Evolutionary conservation across 2,329 filamentous ascomycete species (phyloP), one percentile per base, ranked within the genome.

Genomic region (Colletotrichum aenigma): DNA sequence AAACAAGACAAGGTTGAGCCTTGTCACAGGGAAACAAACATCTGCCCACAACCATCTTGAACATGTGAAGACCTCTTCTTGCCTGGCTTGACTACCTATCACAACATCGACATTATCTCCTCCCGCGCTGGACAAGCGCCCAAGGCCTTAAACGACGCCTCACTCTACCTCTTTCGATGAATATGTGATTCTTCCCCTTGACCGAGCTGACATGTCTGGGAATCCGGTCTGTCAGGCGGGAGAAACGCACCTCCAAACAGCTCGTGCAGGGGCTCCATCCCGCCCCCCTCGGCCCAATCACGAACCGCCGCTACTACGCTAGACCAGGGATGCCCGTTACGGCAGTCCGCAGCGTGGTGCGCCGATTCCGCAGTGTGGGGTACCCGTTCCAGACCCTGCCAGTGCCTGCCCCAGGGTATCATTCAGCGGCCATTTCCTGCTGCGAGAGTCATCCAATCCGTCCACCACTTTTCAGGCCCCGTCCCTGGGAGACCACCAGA

Each of bases 291-390:
- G 10, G 36, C 3, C 73, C 64, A 75, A 75, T 67, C 43, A 55
- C 12, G 15, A n/a, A 30, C 26, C 21, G 28, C 61, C 48, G 58
- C 38, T 76, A 60, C 56, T 43, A 65, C 56, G 52, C 60, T 70
- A 48, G 48, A 64, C 43, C 64, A 73, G 73, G 70, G 70, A 68
- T 74, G 74, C 74, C 74, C 64, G 56, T 74, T 74, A 61, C 74
- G 56, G 74, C 74, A 74, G 64, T 74, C 70, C 74, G 74, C 74
- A 76, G 65, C 61, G 38, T 75, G 71, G 66, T 74, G 74, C 71
- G 74, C 74, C 74, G 71, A 75, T 76, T 76, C 71, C 74, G 74
- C 74, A 71, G 66, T 76, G 74, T 76, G 71, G 74, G 74, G 74
- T 76, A 76, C 66, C 66, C 66, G 62, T 70, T 66, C 71, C 66